Percentiles rank a stretch among this genome's conserved stretches.
Conservation (phyloP, 2,329 filamentous ascomycete genomes). For the Monosporascus cannonballus region DNA sequence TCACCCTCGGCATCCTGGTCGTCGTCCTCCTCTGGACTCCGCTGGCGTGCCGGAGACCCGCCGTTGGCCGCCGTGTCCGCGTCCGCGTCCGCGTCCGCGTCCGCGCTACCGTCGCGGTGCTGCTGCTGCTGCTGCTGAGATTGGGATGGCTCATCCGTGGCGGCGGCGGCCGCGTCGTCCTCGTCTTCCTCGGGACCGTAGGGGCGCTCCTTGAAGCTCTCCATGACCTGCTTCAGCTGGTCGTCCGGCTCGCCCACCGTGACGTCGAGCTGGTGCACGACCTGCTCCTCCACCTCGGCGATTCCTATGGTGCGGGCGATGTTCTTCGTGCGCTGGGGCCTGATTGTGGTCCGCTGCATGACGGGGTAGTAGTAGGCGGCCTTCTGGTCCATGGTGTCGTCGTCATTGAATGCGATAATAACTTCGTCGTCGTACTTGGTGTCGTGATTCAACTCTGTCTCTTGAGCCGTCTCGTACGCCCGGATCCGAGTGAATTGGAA, state of each 20-base stretch:
- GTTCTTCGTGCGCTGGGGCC: slow-evolving; percentile 58
- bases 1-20: slow-evolving; percentile 24
- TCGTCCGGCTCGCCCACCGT: slow-evolving; percentile 50
- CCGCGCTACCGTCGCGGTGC: slow-evolving; percentile 10
- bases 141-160: slow-evolving; percentile 4
- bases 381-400: slow-evolving; percentile 40
- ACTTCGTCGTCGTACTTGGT: slow-evolving; percentile 61
- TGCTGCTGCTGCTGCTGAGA: slow-evolving; percentile 16
- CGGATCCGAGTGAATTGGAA: slow-evolving; percentile 59
- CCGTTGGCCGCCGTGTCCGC: slow-evolving; percentile 12
- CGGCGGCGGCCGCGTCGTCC: slow-evolving; percentile 20
- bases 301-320: slow-evolving; percentile 48
- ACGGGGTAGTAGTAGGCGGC: slow-evolving; percentile 64
- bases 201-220: slow-evolving; percentile 46
- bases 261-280: slow-evolving; percentile 51
- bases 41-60: slow-evolving; percentile 1
- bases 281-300: slow-evolving; percentile 41
- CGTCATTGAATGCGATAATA: slow-evolving; percentile 52
- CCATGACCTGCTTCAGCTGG: slow-evolving; percentile 45
- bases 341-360: slow-evolving; percentile 56
- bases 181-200: slow-evolving; percentile 36
- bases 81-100: slow-evolving; percentile 12
- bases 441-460: slow-evolving; percentile 48
- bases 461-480: slow-evolving; percentile 57
- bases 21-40: slow-evolving; percentile 6